Evolutionary conservation across 1,284 basidiomycete species (phyloP), one percentile per base, ranked within the genome.

Genomic region (Ustilago trichophora): DNA sequence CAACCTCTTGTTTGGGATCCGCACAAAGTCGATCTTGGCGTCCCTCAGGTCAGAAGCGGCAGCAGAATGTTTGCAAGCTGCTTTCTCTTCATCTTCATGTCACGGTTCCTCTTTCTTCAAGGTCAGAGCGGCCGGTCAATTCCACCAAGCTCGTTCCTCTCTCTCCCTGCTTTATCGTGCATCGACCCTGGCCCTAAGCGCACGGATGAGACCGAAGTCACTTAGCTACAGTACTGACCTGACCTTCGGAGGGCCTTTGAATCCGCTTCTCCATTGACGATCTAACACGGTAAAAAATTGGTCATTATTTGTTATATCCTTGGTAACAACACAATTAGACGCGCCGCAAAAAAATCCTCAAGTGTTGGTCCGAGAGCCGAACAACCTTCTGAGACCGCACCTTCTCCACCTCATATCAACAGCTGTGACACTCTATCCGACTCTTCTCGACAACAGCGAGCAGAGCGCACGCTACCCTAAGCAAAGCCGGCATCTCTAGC

Each of bases 351-450:
- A n/a, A 29, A 21, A 8, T 9, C 27, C 22, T 10, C n/a, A 6
- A 31, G 53, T 64, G 60, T 64, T 64, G 60, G 60, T 64, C 60
- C 54, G 60, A 64, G 60, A 53, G 60, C 60, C 60, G 53, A 57
- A 24, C 48, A 37, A 27, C 13, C 32, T 38, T 31, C 27, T 18
- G 46, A 25, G 21, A 18, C 24, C 27, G 24, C 27, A 48, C 45
- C 15, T 59, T 47, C 56, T 51, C 49, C 34, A 43, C 44, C 33
- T 32, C n/a, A n/a, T n/a, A n/a, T n/a, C n/a, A n/a, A n/a, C n/a
- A n/a, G n/a, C n/a, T 29, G 27, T 29, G 27, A 29, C 27, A 29
- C 27, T n/a, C n/a, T n/a, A n/a, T n/a, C n/a, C n/a, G n/a, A n/a
- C n/a, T n/a, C n/a, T n/a, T n/a, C n/a, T n/a, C n/a, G n/a, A n/a